Evolutionary conservation across 176 grass and related monocot genomes (phyloP), one percentile per base, ranked within the genome.

Genomic region (Hordeum vulgare): DNA sequence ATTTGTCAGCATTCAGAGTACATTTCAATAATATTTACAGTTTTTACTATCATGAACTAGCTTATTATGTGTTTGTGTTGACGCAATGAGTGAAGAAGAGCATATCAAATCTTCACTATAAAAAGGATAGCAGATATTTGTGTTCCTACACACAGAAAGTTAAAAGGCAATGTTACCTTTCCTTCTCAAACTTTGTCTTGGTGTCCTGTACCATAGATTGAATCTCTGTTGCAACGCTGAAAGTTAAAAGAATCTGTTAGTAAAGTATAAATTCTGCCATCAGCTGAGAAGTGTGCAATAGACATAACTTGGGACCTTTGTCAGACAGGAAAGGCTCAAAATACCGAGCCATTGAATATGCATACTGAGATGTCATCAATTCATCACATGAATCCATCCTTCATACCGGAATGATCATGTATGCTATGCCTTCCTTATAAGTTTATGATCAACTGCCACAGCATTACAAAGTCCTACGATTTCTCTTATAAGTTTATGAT

Each of bases 161-260:
- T 23, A 60, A 74, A 60, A 74, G 56, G 39, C 54, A 70, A 61
- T 59, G 3, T 53, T 82, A 91, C 95, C 95, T 97, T 61, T 94
- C 90, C 74, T 94, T 92, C 71, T 88, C 88, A 76, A 77, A 80
- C 64, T 91, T 97, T 72, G 78, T 75, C 81, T 89, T 94, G 75
- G 84, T 84, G 82, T 91, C 90, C 45, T 91, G 80, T 60, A 89
- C 64, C 80, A 91, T 89, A 47, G 74, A 71, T 26, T 77, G 86
- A 81, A 97, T 89, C 61, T 91, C 88, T 83, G 78, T 65, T 77
- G 92, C 88, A 62, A 91, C 86, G 76, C 92, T 97, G 90, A 65
- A 80, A 69, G 57, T 78, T 41, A 89, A 72, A 34, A 23, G 67
- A 79, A 87, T 24, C 11, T 29, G 34, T 86, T 60, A 85, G 42